Evolutionary conservation across 129 eudicot species (phyloP).

Genomic region (Sambucus nigra): DNA sequence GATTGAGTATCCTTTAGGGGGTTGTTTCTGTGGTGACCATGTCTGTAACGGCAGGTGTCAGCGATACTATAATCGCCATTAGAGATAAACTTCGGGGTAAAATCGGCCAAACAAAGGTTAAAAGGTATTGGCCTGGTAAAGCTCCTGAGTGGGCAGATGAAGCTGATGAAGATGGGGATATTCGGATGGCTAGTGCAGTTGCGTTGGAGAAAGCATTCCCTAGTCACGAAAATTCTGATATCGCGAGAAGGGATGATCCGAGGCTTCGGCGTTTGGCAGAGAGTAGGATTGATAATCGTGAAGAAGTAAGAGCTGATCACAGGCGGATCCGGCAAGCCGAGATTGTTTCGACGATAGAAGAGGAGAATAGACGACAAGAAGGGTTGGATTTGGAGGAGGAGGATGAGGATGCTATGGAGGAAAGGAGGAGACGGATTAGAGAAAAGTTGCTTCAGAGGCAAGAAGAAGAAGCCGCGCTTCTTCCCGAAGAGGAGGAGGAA

Average conservation of each 20-base stretch:
- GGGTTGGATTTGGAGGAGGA: slow-evolving; percentile 72
- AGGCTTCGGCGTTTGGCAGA: slow-evolving; percentile 81
- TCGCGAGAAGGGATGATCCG: slow-evolving; percentile 47
- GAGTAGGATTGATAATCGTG: slow-evolving; percentile 59
- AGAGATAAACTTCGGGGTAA: slow-evolving; percentile 87
- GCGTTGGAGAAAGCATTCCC: slow-evolving; percentile 77
- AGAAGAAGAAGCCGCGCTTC: slow-evolving; percentile 52
- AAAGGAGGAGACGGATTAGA: slow-evolving; percentile 75
- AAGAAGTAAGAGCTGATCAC: slow-evolving; percentile 81
- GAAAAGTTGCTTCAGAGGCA: slow-evolving; percentile 63
- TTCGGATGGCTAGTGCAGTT: slow-evolving; percentile 37
- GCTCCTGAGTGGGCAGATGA: slow-evolving; percentile 99
- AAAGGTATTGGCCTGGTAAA: slow-evolving; percentile 95
- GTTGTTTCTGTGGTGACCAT: slow-evolving; percentile 14
- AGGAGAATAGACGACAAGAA: slow-evolving; percentile 59
- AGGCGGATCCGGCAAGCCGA: slow-evolving; percentile 88
- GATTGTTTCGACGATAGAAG: slow-evolving; percentile 73
- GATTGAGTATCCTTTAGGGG: too few species aligned
- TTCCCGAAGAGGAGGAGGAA: slow-evolving; percentile 63
- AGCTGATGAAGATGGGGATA: slow-evolving; percentile 72
- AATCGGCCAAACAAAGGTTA: slow-evolving; percentile 92
- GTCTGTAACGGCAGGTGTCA: slow-evolving; percentile 95
- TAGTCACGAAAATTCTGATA: slow-evolving; percentile 24
- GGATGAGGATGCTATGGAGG: slow-evolving; percentile 81
- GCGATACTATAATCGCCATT: slow-evolving; percentile 66